A percentile compares a stretch with the other conserved stretches of the same genome.
Conservation (phyloP, 1,284 basidiomycete species). For the Mrakiaceae sp. region DNA sequence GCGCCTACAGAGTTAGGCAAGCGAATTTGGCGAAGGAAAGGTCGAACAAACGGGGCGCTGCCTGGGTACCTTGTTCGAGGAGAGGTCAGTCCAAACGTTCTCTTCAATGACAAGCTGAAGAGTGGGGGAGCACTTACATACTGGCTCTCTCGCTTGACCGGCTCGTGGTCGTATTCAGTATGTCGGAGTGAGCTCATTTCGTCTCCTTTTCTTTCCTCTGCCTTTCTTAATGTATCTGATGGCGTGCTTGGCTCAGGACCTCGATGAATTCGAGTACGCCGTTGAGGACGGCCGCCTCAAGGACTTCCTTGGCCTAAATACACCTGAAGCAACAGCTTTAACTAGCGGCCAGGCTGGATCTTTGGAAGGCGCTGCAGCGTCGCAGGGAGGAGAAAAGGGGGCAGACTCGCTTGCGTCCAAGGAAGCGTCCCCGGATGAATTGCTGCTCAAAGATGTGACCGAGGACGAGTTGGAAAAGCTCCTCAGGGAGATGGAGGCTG, state of each 20-base stretch:
- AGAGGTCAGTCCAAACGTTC: slow-evolving; percentile 5
- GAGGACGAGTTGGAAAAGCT: slow-evolving; percentile 15
- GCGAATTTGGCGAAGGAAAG: slow-evolving; percentile 12
- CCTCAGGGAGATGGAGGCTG: slow-evolving; percentile 8
- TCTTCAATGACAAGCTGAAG: neutral
- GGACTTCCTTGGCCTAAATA: slow-evolving; percentile 3
- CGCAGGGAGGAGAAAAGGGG: neutral
- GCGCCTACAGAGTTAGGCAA: too few species aligned
- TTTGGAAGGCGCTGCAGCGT: neutral
- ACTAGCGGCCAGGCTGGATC: neutral
- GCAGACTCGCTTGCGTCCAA: neutral
- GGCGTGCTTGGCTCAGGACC: too few species aligned
- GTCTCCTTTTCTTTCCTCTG: neutral
- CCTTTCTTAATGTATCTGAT: neutral
- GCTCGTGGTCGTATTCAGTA: neutral
- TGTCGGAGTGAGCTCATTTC: neutral
- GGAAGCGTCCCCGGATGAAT: neutral
- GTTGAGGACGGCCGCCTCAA: slow-evolving; percentile 13
- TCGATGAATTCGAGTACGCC: slow-evolving; percentile 17
- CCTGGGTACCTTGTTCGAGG: slow-evolving; percentile 12
- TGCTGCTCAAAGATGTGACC: neutral
- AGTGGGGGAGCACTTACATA: neutral
- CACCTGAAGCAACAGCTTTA: neutral
- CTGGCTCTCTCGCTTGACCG: neutral
- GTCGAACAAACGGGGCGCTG: slow-evolving; percentile 5